A percentile compares a stretch with the other conserved stretches of the same genome.
Conservation (phyloP, 1,284 basidiomycete genomes). For the Singerocomus rubriflavus region DNA sequence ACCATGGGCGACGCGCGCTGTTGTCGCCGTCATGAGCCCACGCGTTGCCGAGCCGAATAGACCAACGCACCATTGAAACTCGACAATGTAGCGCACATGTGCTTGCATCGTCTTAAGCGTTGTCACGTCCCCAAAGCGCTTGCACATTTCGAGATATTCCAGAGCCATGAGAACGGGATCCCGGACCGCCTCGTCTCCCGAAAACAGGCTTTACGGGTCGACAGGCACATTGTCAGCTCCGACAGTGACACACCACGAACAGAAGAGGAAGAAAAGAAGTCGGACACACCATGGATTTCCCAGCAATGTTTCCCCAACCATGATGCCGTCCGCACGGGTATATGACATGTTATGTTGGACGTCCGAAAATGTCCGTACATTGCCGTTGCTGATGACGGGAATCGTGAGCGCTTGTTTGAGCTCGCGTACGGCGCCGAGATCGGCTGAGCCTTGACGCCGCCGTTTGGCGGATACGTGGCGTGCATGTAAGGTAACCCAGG, state of each 20-base stretch:
- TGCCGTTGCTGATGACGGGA: constrained; percentile 74
- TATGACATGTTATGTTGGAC: constrained; percentile 48
- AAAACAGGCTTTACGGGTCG: constrained; percentile 45
- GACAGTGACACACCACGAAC: background rate
- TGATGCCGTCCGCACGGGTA: constrained; percentile 70
- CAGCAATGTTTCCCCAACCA: constrained; percentile 73
- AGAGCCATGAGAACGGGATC: constrained; percentile 62
- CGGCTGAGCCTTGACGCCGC: constrained; percentile 64
- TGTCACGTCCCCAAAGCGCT: constrained; percentile 44
- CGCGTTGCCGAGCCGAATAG: background rate
- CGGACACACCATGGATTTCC: constrained; percentile 61
- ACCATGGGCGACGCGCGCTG: constrained; percentile 55
- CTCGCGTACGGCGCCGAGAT: constrained; percentile 54
- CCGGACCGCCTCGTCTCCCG: constrained; percentile 41
- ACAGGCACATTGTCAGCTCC: background rate
- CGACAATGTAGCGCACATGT: constrained; percentile 60
- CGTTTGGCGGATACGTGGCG: constrained; percentile 65
- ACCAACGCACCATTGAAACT: constrained; percentile 55
- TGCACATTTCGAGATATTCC: constrained; percentile 60
- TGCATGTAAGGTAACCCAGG: constrained; percentile 69
- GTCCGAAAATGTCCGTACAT: constrained; percentile 61
- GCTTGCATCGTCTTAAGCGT: constrained; percentile 48
- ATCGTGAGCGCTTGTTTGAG: constrained; percentile 51
- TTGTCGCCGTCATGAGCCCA: background rate
- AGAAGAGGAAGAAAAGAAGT: background rate